A percentile compares a stretch with the other conserved stretches of the same genome.
Conservation (phyloP, 106 monocot species). For the Allium cepa region DNA sequence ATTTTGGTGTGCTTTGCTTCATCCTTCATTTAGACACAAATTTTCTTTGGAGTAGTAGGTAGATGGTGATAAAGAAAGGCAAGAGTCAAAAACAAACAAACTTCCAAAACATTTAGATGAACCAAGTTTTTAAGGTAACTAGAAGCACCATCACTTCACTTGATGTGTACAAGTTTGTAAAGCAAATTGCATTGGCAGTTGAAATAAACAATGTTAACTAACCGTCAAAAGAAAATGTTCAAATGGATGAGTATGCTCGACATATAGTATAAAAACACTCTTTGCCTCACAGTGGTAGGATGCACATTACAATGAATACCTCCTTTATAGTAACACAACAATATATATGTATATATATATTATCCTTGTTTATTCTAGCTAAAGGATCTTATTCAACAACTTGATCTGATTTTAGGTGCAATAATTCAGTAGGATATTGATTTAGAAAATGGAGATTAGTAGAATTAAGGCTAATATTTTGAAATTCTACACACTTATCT, state of each 20-base stretch:
- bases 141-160: conserved; percentile 60
- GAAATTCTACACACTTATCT: too few species aligned
- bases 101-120: conserved; percentile 73
- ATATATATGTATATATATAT: conserved; percentile 39
- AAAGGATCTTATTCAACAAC: conserved; percentile 50
- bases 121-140: conserved; percentile 70
- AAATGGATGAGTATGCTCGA: not conserved
- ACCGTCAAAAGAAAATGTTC: not conserved
- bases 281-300: conserved; percentile 85
- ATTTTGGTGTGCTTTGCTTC: conserved; percentile 7
- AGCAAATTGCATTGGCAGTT: conserved; percentile 58
- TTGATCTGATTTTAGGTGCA: conserved; percentile 9
- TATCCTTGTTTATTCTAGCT: conserved; percentile 60
- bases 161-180: conserved; percentile 74
- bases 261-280: not conserved
- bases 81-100: conserved; percentile 87
- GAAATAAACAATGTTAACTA: not conserved
- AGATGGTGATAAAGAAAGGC: conserved; percentile 72
- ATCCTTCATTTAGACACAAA: conserved; percentile 6
- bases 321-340: conserved; percentile 88
- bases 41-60: conserved; percentile 36
- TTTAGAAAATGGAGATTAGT: not conserved
- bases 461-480: too few species aligned
- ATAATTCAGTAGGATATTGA: not conserved
- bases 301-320: conserved; percentile 95